Evolutionary conservation across 2,329 filamentous ascomycete genomes (phyloP).

Genomic region (Albophoma yamanashiensis): DNA sequence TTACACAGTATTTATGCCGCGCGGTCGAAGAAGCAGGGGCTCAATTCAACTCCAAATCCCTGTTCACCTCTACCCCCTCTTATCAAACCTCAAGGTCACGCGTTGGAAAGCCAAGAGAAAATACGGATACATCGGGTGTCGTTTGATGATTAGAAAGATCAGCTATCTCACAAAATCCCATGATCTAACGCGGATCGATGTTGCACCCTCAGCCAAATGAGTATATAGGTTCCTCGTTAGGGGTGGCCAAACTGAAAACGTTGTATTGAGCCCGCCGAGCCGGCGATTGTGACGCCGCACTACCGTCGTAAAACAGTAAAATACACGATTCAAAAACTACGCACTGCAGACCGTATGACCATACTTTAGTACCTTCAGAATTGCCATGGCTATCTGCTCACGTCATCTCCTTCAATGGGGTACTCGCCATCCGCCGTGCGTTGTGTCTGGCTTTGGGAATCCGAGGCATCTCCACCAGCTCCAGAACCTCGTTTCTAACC

Average conservation of each 20-base stretch:
- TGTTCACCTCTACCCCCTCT: no score
- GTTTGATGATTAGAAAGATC: background rate
- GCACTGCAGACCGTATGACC: no score
- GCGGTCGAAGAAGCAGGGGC: background rate
- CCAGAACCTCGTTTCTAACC: background rate
- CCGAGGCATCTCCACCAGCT: background rate
- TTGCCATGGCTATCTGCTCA: background rate
- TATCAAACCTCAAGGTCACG: background rate
- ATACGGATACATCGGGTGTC: background rate
- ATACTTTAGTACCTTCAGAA: background rate
- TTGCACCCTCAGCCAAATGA: no score
- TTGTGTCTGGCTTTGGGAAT: no score
- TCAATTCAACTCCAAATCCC: background rate
- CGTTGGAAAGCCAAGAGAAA: background rate
- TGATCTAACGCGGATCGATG: no score
- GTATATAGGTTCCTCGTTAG: no score
- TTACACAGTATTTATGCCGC: background rate
- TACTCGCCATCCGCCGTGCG: no score
- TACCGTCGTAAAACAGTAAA: background rate
- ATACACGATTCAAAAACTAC: no score
- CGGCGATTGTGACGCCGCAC: background rate
- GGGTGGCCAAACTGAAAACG: background rate
- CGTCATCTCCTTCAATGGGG: background rate
- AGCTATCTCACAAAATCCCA: no score
- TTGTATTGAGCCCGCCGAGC: background rate